Base-by-base conservation (phyloP, 1,284 basidiomycete genomes). In the Somion occarium region DNA sequence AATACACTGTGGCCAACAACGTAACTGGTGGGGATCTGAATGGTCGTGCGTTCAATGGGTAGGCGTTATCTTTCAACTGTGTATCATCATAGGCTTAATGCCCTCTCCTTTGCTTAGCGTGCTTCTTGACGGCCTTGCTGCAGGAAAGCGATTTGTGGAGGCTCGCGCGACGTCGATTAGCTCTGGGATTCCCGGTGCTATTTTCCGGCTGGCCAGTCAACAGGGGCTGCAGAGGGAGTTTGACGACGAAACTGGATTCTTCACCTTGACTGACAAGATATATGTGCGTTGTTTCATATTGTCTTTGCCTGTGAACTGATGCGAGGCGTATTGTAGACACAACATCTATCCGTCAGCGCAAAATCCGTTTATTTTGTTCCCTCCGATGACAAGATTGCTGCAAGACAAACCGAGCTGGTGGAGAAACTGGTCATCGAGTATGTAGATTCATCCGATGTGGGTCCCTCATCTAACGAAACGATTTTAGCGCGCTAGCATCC, bases 1-100 rank as follows among this genome's bases (percentile, higher is more conserved):
- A 64, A 22, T 64, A 65, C 12, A 58, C 64, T 1, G 55, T 60
- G 3, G 53, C 65, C 22, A 83, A 82, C 53, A 82, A 81, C 56
- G 73, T 84, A 9, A 75, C 78, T 19, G 75, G 71, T 2, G 59
- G 57, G 5, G 68, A 69, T 9, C 63, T 74, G 41, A 62, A 69
- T 25, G 76, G 76, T 15, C 64, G 62, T 38, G 71, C 78, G 2
- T 82, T 74, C 62, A 86, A 86, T 56, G 82, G 76, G 83, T 81
- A 52, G n/a, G n/a, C 34, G 69, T 65, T 9, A 3, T 52, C 45
- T 30, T 27, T 26, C 7, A 52, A 42, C 9, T 42, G 53, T 23
- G 37, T 48, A 23, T 24, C 50, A 12, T 53, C 19, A 42, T n/a
- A n/a, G n/a, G n/a, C n/a, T n/a, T n/a, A n/a, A n/a, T n/a, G n/a